Evolutionary conservation across 345 rosid species (phyloP), one percentile per base, ranked within the genome.

Genomic region (Odontarrhena argentea): DNA sequence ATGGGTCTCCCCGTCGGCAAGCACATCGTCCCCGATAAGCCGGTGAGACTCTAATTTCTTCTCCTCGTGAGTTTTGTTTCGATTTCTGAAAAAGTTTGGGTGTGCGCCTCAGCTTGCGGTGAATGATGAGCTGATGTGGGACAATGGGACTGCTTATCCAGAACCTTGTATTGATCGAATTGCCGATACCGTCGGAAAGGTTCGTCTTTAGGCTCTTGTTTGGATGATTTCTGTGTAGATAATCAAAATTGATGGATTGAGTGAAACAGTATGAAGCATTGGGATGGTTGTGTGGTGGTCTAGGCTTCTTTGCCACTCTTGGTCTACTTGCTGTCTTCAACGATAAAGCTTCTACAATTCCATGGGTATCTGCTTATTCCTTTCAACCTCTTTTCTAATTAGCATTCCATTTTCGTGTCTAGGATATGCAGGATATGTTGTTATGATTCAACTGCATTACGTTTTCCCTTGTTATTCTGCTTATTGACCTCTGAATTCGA

Each of bases 161-260:
- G 97, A 94, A 60, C 99, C 99, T 35, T 88, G 96, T 53, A 79
- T 94, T 10, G 99, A 94, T 85, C 95, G 99, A 36, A 94, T 94
- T 54, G 99, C 99, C 42, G 97, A 94, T 63, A 94, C 96, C 2
- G 87, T 94, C 47, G 99, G 97, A 57, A 88, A 94, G 96, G 99
- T 88, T 42, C 22, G 22, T 18, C 22, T 18, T 18, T 18, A 28
- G 5, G 3, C 13, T 22, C 37, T 54, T 8, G 10, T 8, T 15
- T 22, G 30, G 43, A 18, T 18, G 1, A 18, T 18, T 18, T 18
- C 5, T 28, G 32, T 28, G 32, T 28, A 4, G 5, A 2, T 28
- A 28, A 28, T 28, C 32, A 4, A 28, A 4, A 28, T 28, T 28
- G 32, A 2, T 28, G 32, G 5, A 28, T 28, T 28, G 5, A 28